A percentile compares a stretch with the other conserved stretches of the same genome.
Conservation (phyloP, 1,284 basidiomycete genomes). For the Irpex sp. region DNA sequence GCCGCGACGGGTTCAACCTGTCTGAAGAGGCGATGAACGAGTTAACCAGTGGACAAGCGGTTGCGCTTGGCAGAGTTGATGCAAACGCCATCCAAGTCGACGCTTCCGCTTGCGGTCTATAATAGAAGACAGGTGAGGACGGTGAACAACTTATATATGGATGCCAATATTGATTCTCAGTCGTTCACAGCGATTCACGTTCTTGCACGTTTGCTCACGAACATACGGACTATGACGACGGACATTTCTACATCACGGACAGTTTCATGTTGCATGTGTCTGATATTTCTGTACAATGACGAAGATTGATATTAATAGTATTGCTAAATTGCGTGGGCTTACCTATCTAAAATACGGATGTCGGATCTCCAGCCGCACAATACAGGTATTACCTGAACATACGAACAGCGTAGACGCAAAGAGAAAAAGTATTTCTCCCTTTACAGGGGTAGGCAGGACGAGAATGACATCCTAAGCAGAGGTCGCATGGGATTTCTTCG, state of each 20-base stretch:
- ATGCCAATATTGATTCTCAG: too few relatives aligned
- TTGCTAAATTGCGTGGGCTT: background rate
- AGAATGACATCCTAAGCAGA: background rate
- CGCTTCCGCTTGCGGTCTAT: constrained; percentile 35
- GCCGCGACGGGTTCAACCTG: constrained; percentile 37
- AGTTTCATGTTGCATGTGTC: background rate
- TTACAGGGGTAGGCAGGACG: background rate
- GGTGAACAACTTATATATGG: background rate
- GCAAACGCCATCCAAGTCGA: constrained; percentile 33
- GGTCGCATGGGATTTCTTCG: constrained; percentile 30
- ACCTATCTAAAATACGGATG: background rate
- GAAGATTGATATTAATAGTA: background rate
- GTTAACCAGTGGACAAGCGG: constrained; percentile 37
- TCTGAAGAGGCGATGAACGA: constrained; percentile 35
- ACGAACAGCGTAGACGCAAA: background rate
- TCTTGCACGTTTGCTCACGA: too few relatives aligned
- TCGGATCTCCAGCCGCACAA: background rate
- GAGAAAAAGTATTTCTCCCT: background rate
- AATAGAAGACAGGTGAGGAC: background rate
- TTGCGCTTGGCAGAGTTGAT: constrained; percentile 31
- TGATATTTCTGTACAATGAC: background rate
- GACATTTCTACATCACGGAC: too few relatives aligned
- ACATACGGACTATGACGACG: too few relatives aligned
- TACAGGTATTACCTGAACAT: background rate
- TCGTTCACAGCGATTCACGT: too few relatives aligned